These are phyloP conservation scores for Puccinia horiana DNA, from an alignment of 1,284 basidiomycete genomes.

Conservation along the genomic window DNA sequence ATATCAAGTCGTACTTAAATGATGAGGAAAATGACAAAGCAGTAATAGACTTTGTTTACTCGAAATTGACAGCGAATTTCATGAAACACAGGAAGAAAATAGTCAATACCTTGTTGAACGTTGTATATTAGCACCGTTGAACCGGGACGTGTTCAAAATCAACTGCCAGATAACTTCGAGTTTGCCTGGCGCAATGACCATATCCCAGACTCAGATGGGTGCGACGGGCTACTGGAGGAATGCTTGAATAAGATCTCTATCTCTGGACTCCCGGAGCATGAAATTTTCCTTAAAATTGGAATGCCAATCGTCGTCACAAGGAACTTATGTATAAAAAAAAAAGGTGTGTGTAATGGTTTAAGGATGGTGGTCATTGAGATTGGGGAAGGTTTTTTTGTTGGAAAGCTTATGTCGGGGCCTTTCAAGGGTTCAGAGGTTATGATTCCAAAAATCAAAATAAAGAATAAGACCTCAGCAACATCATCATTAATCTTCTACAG, in stretches of 20 bases:
- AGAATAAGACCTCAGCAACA: background rate
- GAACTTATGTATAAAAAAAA: background rate
- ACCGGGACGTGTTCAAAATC: background rate
- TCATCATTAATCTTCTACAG: background rate
- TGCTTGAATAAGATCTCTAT: background rate
- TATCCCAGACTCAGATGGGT: background rate
- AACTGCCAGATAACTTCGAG: background rate
- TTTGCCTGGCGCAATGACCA: background rate
- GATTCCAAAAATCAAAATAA: background rate
- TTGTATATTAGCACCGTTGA: background rate
- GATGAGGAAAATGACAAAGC: background rate
- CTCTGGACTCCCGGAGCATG: background rate
- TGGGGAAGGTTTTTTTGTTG: background rate
- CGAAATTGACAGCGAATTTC: too few relatives aligned
- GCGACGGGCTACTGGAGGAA: background rate
- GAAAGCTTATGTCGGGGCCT: background rate
- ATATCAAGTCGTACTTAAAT: too few relatives aligned
- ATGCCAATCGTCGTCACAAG: background rate
- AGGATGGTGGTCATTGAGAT: background rate
- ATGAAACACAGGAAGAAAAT: background rate
- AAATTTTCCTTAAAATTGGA: background rate
- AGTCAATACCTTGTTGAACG: background rate
- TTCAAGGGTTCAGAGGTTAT: background rate
- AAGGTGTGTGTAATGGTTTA: background rate
- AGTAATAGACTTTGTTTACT: background rate